A percentile compares a stretch with the other conserved stretches of the same genome.
Evolutionary conservation across 2,329 filamentous ascomycete species (phyloP).

Genomic region (Diplodia seriata): DNA sequence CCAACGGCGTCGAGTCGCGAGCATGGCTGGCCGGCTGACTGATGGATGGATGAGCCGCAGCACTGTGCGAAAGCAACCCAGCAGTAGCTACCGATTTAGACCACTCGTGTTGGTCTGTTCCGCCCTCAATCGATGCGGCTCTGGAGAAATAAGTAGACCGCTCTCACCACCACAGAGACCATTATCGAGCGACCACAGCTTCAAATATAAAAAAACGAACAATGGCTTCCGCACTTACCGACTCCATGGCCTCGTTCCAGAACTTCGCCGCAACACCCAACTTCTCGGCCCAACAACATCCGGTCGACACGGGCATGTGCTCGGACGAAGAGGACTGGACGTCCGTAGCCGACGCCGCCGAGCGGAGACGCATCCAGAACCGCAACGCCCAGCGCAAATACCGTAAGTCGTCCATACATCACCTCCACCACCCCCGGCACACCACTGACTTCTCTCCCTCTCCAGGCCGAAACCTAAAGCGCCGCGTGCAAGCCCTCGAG

Average conservation of each 20-base stretch:
- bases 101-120: no score
- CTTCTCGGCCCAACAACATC: background rate
- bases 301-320: constrained; percentile 11
- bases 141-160: no score
- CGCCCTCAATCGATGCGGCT: no score
- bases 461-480: constrained; percentile 11
- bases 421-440: no score
- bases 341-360: constrained; percentile 89
- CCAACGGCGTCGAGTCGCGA: no score
- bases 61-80: no score
- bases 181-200: no score
- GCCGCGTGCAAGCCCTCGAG: constrained; percentile 11
- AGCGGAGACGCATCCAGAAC: constrained; percentile 87
- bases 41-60: no score
- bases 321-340: constrained; percentile 81
- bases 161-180: no score
- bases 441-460: background rate
- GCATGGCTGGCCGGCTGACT: no score
- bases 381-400: constrained; percentile 92
- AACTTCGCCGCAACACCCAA: background rate
- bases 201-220: no score
- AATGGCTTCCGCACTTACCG: background rate
- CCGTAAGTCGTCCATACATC: constrained; percentile 62
- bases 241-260: background rate
- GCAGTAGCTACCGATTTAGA: no score